These are phyloP conservation scores for Meyerozyma smithsonii DNA, from an alignment of 1,139 yeast species.

Conservation along the genomic window DNA sequence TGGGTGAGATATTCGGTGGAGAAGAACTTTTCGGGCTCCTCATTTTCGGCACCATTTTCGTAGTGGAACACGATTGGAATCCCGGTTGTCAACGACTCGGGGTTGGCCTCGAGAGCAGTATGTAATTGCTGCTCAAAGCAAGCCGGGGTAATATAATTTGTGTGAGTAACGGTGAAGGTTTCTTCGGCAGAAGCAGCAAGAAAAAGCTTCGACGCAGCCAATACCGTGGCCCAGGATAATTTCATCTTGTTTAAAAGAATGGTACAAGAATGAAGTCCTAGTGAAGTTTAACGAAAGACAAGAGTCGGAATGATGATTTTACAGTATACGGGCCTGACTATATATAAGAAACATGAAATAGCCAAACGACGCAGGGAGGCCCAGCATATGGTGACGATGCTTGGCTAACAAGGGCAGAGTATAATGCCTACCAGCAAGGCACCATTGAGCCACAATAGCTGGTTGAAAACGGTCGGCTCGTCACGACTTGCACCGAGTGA, in stretches of 20 bases:
- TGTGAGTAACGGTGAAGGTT: slow-evolving; percentile 24
- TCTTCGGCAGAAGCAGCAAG: slow-evolving; percentile 11
- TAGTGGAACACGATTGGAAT: slow-evolving; percentile 31
- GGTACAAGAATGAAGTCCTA: background rate
- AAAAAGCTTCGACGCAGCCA: background rate
- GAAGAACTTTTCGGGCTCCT: background rate
- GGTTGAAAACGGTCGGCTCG: background rate
- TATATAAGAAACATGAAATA: background rate
- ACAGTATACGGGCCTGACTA: background rate
- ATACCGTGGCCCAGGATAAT: background rate
- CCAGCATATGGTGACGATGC: background rate
- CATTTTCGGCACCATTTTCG: slow-evolving; percentile 12
- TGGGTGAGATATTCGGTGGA: background rate
- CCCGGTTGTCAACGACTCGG: slow-evolving; percentile 21
- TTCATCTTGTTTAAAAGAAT: slow-evolving; percentile 1
- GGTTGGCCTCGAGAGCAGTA: slow-evolving; percentile 21
- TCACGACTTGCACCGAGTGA: background rate
- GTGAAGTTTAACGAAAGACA: background rate
- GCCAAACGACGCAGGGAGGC: background rate
- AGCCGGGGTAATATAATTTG: slow-evolving; percentile 28
- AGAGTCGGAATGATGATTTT: background rate
- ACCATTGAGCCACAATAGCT: background rate
- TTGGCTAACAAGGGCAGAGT: background rate
- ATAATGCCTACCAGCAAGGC: background rate
- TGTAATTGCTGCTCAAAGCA: slow-evolving; percentile 22